Evolutionary conservation across 108 stramenopile species (phyloP).

Genomic region (Seminavis robusta): DNA sequence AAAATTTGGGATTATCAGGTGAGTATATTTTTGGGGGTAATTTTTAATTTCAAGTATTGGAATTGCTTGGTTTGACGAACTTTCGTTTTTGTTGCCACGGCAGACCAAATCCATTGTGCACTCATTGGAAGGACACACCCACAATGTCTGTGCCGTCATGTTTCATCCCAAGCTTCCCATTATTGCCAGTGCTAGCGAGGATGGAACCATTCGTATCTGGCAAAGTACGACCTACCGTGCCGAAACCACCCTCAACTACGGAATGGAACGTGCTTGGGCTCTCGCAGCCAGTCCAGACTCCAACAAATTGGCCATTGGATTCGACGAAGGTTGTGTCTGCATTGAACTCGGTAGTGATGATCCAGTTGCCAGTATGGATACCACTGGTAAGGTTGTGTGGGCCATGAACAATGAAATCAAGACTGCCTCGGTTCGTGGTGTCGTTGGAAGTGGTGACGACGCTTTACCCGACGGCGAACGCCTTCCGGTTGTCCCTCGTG

Average conservation of each 20-base stretch:
- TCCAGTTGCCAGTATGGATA: slow-evolving; percentile 98
- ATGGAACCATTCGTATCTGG: slow-evolving; percentile 98
- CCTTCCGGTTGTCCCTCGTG: slow-evolving; percentile 74
- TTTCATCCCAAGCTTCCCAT: slow-evolving; percentile 99
- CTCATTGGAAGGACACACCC: slow-evolving; percentile 95
- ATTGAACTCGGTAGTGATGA: slow-evolving; percentile 96
- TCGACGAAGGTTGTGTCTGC: slow-evolving; percentile 98
- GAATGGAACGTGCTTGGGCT: slow-evolving; percentile 98
- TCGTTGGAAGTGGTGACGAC: slow-evolving; percentile 79
- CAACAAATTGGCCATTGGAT: slow-evolving; percentile 98
- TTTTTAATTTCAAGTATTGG: not conserved
- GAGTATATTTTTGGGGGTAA: slow-evolving; percentile 16
- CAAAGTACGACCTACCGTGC: slow-evolving; percentile 97
- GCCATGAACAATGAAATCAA: slow-evolving; percentile 96
- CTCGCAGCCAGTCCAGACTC: slow-evolving; percentile 88
- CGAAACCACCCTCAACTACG: slow-evolving; percentile 98
- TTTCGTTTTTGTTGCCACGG: not conserved
- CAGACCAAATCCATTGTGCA: slow-evolving; percentile 92
- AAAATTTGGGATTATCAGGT: slow-evolving; percentile 96
- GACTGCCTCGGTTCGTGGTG: slow-evolving; percentile 86
- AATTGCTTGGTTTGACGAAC: not conserved
- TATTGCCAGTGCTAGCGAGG: slow-evolving; percentile 95
- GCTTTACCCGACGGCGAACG: slow-evolving; percentile 84
- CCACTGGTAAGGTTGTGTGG: slow-evolving; percentile 96
- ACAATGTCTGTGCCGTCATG: slow-evolving; percentile 96